Base-by-base conservation (phyloP, 1,284 basidiomycete genomes). In the Sanghuangporus baumii region DNA sequence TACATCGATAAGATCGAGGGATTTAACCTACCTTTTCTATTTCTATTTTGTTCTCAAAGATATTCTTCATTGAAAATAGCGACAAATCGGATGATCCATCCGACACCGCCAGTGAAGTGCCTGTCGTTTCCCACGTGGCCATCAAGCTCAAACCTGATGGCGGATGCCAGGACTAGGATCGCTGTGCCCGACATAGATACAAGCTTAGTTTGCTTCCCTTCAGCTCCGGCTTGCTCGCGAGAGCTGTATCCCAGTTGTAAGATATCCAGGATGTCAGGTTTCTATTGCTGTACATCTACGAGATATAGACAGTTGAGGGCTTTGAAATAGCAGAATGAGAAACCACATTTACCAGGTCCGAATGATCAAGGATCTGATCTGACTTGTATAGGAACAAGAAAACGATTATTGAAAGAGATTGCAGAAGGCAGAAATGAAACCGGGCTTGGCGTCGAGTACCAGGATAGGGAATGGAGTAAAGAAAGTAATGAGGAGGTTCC, bases 401-500 rank as follows among this genome's bases (percentile, higher is more conserved):
- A n/a, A n/a, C n/a, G n/a, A n/a, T n/a, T n/a, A n/a, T n/a, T n/a
- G n/a, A n/a, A n/a, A n/a, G n/a, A n/a, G n/a, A n/a, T n/a, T n/a
- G n/a, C n/a, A 80, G 18, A 76, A 77, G 64, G 68, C 70, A 63
- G 91, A 91, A 52, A 92, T 79, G 71, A 86, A 92, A 2, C 90
- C 89, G 71, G 89, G 91, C 40, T 79, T 75, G 73, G 83, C 90
- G 6, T 75, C 54, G 69, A 89, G 90, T 4, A 77, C 74, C 38
- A 69, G 71, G 3, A 74, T 75, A 68, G 88, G 88, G 73, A 88
- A 87, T 1, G 86, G 86, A 14, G 86, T 88, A 75, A 91, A 90
- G 80, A 89, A 91, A 1, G 84, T 85, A 64, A 91, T 76, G 60
- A 90, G 76, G 79, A 92, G 91, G 73, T 90, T 91, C 82, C 69